These are phyloP conservation scores for Diaporthe helianthi DNA, from an alignment of 2,329 filamentous ascomycete species.

Conservation along the genomic window DNA sequence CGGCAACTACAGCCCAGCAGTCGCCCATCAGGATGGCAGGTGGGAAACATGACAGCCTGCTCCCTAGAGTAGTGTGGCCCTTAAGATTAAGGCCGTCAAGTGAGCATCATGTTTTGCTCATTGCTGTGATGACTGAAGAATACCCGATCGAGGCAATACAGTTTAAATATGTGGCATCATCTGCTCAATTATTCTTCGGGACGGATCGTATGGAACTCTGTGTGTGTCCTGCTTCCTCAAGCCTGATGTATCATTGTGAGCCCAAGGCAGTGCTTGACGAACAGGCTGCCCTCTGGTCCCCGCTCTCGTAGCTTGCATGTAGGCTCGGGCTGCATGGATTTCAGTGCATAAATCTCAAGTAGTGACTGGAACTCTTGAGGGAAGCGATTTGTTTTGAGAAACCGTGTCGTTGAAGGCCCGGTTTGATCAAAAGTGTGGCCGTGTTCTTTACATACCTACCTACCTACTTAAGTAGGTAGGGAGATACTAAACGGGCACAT, in stretches of 20 bases:
- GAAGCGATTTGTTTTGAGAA: not conserved
- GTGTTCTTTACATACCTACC: too few species aligned
- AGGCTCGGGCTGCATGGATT: not conserved
- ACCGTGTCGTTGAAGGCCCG: not conserved
- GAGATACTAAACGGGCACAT: too few species aligned
- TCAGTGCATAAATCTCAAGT: not conserved
- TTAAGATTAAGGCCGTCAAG: too few species aligned
- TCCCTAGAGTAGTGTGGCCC: too few species aligned
- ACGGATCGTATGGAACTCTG: not conserved
- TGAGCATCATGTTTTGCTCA: too few species aligned
- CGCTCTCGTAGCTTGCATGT: not conserved
- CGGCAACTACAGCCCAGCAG: too few species aligned
- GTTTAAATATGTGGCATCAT: not conserved
- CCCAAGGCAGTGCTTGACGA: not conserved
- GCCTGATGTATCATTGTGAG: not conserved
- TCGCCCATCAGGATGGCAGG: too few species aligned
- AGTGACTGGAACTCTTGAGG: not conserved
- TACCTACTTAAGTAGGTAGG: too few species aligned
- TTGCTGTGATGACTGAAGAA: not conserved
- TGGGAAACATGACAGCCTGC: too few species aligned
- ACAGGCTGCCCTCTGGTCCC: not conserved
- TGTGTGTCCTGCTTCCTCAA: not conserved
- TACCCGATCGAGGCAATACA: not conserved
- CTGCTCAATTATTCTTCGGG: rapidly evolving
- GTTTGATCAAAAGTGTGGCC: not conserved